These are phyloP conservation scores for Ganoderma resinaceum DNA, from an alignment of 1,284 basidiomycete species.

Conservation along the genomic window DNA sequence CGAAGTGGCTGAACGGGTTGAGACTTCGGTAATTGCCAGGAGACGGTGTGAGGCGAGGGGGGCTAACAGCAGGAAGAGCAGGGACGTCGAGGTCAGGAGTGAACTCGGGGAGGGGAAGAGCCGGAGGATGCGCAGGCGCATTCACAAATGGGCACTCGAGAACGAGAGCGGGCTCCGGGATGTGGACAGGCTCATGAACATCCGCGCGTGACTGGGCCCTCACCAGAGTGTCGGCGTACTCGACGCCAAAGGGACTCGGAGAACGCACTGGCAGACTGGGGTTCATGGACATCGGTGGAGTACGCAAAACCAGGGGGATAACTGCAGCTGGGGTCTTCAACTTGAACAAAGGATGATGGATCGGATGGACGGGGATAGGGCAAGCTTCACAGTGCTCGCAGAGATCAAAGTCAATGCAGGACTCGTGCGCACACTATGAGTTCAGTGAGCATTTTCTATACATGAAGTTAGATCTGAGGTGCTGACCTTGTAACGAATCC, in stretches of 20 bases:
- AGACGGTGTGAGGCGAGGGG: background rate
- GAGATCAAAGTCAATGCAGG: conserved; percentile 86
- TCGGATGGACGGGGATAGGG: conserved; percentile 80
- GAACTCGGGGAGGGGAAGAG: conserved; percentile 25
- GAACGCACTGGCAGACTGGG: conserved; percentile 1
- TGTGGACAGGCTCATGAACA: background rate
- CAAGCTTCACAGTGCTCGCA: conserved; percentile 84
- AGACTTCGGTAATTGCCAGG: conserved; percentile 2
- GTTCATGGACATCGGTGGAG: background rate
- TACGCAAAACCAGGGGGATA: conserved; percentile 48
- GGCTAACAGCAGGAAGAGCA: background rate
- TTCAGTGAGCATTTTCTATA: conserved; percentile 15
- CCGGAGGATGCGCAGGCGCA: conserved; percentile 23
- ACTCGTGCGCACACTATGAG: conserved; percentile 78
- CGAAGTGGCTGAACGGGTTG: background rate
- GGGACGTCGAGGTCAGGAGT: conserved; percentile 19
- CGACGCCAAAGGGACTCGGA: background rate
- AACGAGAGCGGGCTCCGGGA: background rate
- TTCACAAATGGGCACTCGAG: conserved; percentile 2
- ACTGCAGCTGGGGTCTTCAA: conserved; percentile 61
- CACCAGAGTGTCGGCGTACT: background rate
- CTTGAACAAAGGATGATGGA: conserved; percentile 82
- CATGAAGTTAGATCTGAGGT: background rate
- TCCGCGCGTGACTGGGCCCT: background rate
- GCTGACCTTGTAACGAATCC: conserved; percentile 74